Conservation (phyloP, 2,329 filamentous ascomycete genomes). For the Thermochaetoides dissita region DNA sequence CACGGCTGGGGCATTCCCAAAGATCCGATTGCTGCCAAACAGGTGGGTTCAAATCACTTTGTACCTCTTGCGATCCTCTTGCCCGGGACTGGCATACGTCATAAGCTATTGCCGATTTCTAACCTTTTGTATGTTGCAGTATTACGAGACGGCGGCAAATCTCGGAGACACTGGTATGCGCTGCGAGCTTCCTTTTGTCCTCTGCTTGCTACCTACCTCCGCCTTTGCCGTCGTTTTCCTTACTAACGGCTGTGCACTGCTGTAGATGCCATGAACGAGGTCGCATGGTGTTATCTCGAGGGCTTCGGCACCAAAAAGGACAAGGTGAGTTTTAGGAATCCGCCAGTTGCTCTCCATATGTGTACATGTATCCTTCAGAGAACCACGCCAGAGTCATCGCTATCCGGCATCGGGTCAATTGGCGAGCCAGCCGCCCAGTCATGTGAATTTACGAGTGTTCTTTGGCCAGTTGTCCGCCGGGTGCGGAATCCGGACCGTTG, state of each 20-base stretch:
- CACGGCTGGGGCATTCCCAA: conserved; percentile 85
- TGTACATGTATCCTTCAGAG: conserved; percentile 1
- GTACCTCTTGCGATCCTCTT: too few species aligned
- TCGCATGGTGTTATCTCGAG: conserved; percentile 87
- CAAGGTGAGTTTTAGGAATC: conserved; percentile 53
- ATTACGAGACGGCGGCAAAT: conserved; percentile 96
- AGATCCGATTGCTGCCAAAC: conserved; percentile 71
- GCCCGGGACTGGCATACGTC: too few species aligned
- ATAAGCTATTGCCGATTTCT: neutral
- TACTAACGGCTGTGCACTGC: conserved; percentile 16
- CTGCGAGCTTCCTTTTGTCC: neutral
- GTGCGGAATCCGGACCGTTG: conserved; percentile 10
- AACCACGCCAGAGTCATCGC: neutral
- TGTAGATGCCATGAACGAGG: conserved; percentile 89
- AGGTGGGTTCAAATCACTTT: conserved; percentile 29
- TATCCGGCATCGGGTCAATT: too few species aligned
- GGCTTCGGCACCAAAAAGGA: conserved; percentile 98
- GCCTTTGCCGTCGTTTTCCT: neutral
- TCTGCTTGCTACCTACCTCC: neutral
- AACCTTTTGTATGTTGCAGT: conserved; percentile 35
- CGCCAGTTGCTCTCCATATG: too few species aligned
- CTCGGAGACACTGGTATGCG: conserved; percentile 67
- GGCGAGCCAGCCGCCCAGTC: too few species aligned
- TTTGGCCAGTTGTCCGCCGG: too few species aligned
- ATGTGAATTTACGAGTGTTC: too few species aligned